Base-by-base conservation (phyloP, 2,329 filamentous ascomycete species). In the Colletotrichum echinochloae region DNA sequence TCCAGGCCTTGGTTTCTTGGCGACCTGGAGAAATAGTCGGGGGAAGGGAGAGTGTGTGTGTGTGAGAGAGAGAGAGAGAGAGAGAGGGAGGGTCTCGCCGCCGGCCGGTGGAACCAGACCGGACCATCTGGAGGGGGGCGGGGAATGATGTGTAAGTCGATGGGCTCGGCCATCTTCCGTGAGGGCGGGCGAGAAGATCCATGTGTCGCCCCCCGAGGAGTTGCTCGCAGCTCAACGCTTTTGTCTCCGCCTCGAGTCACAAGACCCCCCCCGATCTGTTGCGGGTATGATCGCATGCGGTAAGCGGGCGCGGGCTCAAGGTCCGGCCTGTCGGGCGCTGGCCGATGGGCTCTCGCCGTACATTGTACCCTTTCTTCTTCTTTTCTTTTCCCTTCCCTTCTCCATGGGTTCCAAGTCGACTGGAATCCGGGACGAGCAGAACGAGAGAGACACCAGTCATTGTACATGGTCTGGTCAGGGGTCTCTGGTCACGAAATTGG, bases 151-250 rank as follows among this genome's bases (percentile, higher is more conserved):
- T n/a, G 37, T 67, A 67, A 57, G 44, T 62, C 63, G 51, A 57
- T 57, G 67, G 67, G 67, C 64, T 70, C 67, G 67, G 67, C 56
- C 67, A 70, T 62, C 64, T 62, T 70, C 67, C 67, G 67, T 67
- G 67, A 62, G 63, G 28, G 41, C 37, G 28, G 16, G 9, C 11
- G n/a, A n/a, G n/a, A n/a, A n/a, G n/a, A n/a, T 20, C 18, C 18
- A 20, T 3, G 28, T 30, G 28, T 30, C 4, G 49, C 3, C 39
- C 18, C 49, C 49, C 49, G 49, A 30, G 28, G 18, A n/a, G 2
- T 33, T n/a, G 28, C n/a, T n/a, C n/a, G n/a, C n/a, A n/a, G n/a
- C n/a, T n/a, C n/a, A n/a, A n/a, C n/a, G n/a, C n/a, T n/a, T n/a
- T n/a, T n/a, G n/a, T n/a, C n/a, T 26, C 54, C 33, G 44, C 66